Percentiles rank a stretch among this genome's conserved stretches.
phyloP scores from a whole-genome alignment of 176 grass and related monocot genomes.

The Oryza coarctata region DNA sequence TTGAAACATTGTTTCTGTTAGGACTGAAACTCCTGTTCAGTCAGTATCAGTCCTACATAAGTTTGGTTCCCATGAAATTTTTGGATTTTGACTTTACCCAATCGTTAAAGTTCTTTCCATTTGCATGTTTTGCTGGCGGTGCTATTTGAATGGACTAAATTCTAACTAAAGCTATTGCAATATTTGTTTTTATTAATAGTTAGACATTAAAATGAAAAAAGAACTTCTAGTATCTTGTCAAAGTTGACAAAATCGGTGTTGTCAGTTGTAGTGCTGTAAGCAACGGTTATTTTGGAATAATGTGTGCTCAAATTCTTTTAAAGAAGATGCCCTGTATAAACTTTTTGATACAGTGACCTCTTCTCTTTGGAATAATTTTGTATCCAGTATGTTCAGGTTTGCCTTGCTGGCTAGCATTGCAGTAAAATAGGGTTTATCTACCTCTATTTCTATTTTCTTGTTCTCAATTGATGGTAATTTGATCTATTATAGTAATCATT shows the following conservation, averaged over 20 bases:
- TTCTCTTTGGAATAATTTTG: constrained; percentile 12
- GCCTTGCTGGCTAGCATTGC: neutral
- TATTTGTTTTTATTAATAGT: constrained; percentile 5
- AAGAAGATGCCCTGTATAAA: neutral
- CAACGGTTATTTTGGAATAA: neutral
- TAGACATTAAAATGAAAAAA: neutral
- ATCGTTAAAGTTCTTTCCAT: neutral
- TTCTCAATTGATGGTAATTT: constrained; percentile 24
- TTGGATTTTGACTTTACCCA: neutral
- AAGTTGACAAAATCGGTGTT: neutral
- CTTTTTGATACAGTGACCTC: neutral
- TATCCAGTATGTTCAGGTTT: constrained; percentile 16
- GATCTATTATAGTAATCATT: neutral
- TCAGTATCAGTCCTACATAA: constrained; percentile 1
- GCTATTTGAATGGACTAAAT: constrained; percentile 12
- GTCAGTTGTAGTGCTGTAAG: neutral
- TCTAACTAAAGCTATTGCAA: neutral
- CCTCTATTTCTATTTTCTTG: neutral
- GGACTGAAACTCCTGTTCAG: neutral
- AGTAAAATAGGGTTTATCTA: neutral
- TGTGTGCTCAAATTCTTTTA: neutral
- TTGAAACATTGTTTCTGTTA: no score
- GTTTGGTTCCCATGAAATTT: neutral
- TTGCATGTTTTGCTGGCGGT: neutral
- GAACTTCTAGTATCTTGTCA: neutral